Evolutionary conservation across 2,329 filamentous ascomycete species (phyloP).

Genomic region (Cladophialophora chaetospira): DNA sequence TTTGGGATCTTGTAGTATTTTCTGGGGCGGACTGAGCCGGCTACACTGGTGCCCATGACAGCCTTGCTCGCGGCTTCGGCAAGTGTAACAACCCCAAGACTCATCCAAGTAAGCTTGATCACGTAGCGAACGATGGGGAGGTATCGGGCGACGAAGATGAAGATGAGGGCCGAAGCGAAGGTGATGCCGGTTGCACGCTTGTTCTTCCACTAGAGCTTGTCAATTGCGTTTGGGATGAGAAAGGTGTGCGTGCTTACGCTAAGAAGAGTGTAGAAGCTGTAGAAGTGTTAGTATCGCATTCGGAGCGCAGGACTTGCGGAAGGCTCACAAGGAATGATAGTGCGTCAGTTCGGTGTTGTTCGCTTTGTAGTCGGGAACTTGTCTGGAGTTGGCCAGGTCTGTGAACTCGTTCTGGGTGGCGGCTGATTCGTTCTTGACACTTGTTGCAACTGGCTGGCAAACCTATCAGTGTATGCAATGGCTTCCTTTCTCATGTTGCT

Average conservation of each 20-base stretch:
- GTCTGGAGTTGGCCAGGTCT: conserved; percentile 58
- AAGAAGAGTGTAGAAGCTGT: conserved; percentile 62
- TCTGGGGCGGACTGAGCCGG: conserved; percentile 62
- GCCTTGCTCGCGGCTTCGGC: conserved; percentile 60
- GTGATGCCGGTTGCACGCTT: conserved; percentile 64
- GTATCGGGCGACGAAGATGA: conserved; percentile 66
- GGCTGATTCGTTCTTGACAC: conserved; percentile 57
- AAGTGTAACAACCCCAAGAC: conserved; percentile 59
- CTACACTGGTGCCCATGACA: conserved; percentile 59
- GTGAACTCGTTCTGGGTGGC: conserved; percentile 61
- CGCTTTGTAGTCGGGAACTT: conserved; percentile 55
- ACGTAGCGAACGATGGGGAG: conserved; percentile 63
- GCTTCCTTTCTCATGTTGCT: not conserved
- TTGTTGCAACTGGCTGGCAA: conserved; percentile 57
- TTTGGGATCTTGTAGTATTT: conserved; percentile 68
- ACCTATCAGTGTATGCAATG: not conserved
- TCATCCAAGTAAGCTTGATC: conserved; percentile 62
- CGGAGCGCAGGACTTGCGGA: conserved; percentile 69
- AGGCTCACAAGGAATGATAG: conserved; percentile 37
- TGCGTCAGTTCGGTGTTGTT: conserved; percentile 64
- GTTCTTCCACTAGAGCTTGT: conserved; percentile 60
- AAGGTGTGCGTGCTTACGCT: conserved; percentile 50
- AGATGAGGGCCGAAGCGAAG: conserved; percentile 56
- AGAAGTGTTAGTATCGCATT: conserved; percentile 37
- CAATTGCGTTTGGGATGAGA: conserved; percentile 8